Evolutionary conservation across 192 early-diverging fungal species (phyloP).

Genomic region (Backusella macrospora): DNA sequence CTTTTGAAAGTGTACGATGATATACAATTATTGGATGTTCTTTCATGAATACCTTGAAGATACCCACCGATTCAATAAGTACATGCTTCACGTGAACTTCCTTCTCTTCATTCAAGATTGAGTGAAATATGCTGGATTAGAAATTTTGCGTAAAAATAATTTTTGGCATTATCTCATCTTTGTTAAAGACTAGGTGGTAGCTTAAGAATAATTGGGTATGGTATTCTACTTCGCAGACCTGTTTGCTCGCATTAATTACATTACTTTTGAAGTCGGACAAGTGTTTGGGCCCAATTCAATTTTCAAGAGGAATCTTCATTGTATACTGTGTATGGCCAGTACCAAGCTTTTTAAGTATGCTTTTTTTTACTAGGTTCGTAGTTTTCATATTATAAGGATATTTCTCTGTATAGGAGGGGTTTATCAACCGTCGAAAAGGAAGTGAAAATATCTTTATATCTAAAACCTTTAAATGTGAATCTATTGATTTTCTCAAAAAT

Average conservation of each 20-base stretch:
- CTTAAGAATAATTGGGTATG: neutral
- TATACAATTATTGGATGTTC: neutral
- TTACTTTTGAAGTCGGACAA: neutral
- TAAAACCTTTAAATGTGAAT: too few species aligned
- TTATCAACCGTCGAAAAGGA: too few species aligned
- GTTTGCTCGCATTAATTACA: neutral
- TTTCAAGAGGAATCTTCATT: neutral
- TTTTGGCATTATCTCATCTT: neutral
- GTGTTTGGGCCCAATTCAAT: neutral
- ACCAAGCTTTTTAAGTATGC: too few species aligned
- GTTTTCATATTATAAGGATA: too few species aligned
- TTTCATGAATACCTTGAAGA: neutral
- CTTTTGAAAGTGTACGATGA: neutral
- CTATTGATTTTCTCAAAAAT: too few species aligned
- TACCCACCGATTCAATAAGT: neutral
- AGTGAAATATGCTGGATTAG: neutral
- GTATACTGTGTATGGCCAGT: neutral
- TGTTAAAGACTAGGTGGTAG: neutral
- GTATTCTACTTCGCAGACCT: neutral
- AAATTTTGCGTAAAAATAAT: neutral
- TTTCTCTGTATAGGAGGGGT: too few species aligned
- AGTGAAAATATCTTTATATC: too few species aligned
- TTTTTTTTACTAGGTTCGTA: too few species aligned
- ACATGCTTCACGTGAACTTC: neutral
- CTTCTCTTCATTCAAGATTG: too few species aligned